Conservation (phyloP, 2,329 filamentous ascomycete genomes). For the Penicillium sp. region DNA sequence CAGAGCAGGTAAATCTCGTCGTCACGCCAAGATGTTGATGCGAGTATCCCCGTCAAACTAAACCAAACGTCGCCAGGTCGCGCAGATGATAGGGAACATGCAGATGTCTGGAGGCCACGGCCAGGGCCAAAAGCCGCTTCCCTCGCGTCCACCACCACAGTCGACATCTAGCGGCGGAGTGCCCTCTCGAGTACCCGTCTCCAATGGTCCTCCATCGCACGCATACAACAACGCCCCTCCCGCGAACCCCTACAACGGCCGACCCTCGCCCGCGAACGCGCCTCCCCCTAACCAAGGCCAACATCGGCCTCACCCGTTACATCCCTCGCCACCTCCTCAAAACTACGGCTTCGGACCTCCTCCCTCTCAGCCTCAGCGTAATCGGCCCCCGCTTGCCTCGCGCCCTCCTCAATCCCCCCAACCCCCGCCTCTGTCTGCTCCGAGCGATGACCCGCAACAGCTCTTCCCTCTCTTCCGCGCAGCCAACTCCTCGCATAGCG, state of each 20-base stretch:
- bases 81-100: conserved; percentile 52
- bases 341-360: conserved; percentile 60
- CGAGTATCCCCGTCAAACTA: conserved; percentile 3
- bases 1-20: conserved; percentile 64
- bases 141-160: conserved; percentile 35
- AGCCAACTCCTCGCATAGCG: conserved; percentile 79
- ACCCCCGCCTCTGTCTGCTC: conserved; percentile 56
- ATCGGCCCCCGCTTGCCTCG: conserved; percentile 62
- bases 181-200: conserved; percentile 37
- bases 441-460: conserved; percentile 61
- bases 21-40: neutral
- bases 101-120: conserved; percentile 34
- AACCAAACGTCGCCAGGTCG: conserved; percentile 43
- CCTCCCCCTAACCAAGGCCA: conserved; percentile 25
- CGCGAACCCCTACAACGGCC: conserved; percentile 30
- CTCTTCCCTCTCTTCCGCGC: conserved; percentile 86
- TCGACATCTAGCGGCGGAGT: conserved; percentile 29
- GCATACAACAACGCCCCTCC: conserved; percentile 27
- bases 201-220: conserved; percentile 30
- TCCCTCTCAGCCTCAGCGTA: conserved; percentile 58
- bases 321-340: conserved; percentile 50
- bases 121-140: conserved; percentile 34
- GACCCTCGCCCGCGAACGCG: conserved; percentile 27
- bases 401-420: conserved; percentile 71
- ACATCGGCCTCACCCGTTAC: conserved; percentile 44